Evolutionary conservation across 75 land plant species (phyloP).

Genomic region (Pinus albicaulis): DNA sequence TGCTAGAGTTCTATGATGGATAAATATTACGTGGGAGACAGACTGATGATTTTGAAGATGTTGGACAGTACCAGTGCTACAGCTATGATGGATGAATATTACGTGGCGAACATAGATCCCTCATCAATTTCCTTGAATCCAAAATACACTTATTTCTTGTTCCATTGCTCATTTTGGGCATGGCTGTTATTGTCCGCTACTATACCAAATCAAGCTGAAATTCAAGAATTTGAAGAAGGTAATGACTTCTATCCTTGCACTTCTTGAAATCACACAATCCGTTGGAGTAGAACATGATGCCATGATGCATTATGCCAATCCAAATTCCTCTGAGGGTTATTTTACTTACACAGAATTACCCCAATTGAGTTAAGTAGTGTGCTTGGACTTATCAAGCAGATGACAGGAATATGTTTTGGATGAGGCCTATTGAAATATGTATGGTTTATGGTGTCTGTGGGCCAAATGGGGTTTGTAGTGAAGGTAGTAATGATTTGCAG

Average conservation of each 20-base stretch:
- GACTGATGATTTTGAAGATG: too few relatives aligned
- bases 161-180: constrained; percentile 51
- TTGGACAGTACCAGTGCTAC: too few relatives aligned
- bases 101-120: constrained; percentile 20
- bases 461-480: constrained; percentile 39
- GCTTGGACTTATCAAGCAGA: constrained; percentile 36
- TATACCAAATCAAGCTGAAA: constrained; percentile 20
- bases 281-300: too few relatives aligned
- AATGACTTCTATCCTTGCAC: too few relatives aligned
- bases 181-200: constrained; percentile 51
- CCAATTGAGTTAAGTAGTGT: constrained; percentile 26
- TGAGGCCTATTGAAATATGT: constrained; percentile 25
- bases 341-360: constrained; percentile 38
- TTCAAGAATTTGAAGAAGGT: too few relatives aligned
- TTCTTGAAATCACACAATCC: too few relatives aligned
- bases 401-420: constrained; percentile 18
- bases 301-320: constrained; percentile 3
- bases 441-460: constrained; percentile 58
- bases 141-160: constrained; percentile 57
- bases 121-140: constrained; percentile 50
- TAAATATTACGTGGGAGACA: constrained; percentile 56
- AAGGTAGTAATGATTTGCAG: not conserved
- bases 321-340: constrained; percentile 31
- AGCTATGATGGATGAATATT: too few relatives aligned
- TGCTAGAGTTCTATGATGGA: constrained; percentile 72